Evolutionary conservation across 805 yeast species (phyloP), one percentile per base, ranked within the genome.

Genomic region (Saccharomycopsis olivae): DNA sequence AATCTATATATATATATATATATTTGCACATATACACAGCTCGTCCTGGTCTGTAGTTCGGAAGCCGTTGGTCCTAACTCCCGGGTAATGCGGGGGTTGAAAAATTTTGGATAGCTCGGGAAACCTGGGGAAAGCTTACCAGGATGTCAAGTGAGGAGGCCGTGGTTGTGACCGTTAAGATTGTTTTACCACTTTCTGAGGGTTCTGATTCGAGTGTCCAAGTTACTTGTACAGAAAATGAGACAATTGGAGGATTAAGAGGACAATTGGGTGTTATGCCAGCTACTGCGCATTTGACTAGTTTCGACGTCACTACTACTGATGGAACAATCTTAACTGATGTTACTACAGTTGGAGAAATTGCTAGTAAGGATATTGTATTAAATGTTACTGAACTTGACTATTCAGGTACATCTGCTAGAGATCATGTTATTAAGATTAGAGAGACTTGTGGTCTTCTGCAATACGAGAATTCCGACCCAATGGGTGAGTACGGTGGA

Each of bases 401-500:
- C 1, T 84, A 84, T 62, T 75, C 68, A 43, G 77, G 73, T 54
- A 64, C 69, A 32, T 62, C 68, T 23, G 77, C 82, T 21, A 62
- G 74, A 45, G 71, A 69, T 20, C 95, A 86, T 56, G 55, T 85
- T 31, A 55, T 62, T 36, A 72, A 72, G 44, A 69, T 77, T 36
- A 73, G 94, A 55, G 86, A 78, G 40, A 61, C 65, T 36, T 65
- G 71, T 31, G 78, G 75, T 3, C 61, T 78, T 47, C 69, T 68
- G 41, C 59, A 62, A 33, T 56, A 65, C 17, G 30, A 28, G 5
- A 28, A 9, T 28, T 59, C 67, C 25, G 62, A 63, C 24, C 59
- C 68, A 10, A 57, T 68, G 24, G 41, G 44, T 3, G 48, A 41
- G 23, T 29, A 29, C 20, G 33, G 38, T 11, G 46, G 35, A 13